Percentiles rank a stretch among this genome's conserved stretches.
Conservation (phyloP, 352 stramenopile genomes). For the Globisporangium cystogenes region DNA sequence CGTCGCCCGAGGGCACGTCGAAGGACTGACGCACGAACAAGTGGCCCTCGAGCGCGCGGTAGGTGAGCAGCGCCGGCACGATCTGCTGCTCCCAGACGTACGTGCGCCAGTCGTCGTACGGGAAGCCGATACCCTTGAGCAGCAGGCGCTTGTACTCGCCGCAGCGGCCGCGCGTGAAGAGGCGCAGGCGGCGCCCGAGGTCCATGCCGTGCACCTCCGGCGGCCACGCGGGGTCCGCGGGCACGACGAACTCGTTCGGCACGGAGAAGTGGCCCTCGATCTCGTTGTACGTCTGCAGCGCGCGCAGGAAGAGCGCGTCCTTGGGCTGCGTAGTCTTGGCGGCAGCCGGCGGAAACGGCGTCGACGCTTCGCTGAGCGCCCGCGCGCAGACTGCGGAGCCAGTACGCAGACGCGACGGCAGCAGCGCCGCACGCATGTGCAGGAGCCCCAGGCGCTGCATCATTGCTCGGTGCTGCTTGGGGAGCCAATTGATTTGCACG, state of each 20-base stretch:
- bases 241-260: slow-evolving; percentile 50
- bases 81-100: slow-evolving; percentile 73
- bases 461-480: no score
- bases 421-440: no score
- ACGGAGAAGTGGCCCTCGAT: slow-evolving; percentile 70
- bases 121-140: slow-evolving; percentile 60
- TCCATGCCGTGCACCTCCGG: slow-evolving; percentile 38
- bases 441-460: no score
- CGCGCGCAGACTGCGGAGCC: no score
- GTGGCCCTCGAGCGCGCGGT: slow-evolving; percentile 87
- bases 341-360: background rate
- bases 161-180: slow-evolving; percentile 54
- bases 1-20: slow-evolving; percentile 62
- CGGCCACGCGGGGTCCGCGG: slow-evolving; percentile 35
- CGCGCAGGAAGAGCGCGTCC: slow-evolving; percentile 46
- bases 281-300: slow-evolving; percentile 43
- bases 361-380: background rate
- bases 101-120: slow-evolving; percentile 56
- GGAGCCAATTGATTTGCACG: no score
- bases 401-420: no score
- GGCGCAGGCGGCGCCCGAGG: slow-evolving; percentile 41
- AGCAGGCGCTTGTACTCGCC: slow-evolving; percentile 52
- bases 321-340: slow-evolving; percentile 21
- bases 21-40: slow-evolving; percentile 90
- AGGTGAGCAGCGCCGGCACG: slow-evolving; percentile 70